Evolutionary conservation across 2,329 filamentous ascomycete genomes (phyloP), one percentile per base, ranked within the genome.

Genomic region (Periconia sp.): DNA sequence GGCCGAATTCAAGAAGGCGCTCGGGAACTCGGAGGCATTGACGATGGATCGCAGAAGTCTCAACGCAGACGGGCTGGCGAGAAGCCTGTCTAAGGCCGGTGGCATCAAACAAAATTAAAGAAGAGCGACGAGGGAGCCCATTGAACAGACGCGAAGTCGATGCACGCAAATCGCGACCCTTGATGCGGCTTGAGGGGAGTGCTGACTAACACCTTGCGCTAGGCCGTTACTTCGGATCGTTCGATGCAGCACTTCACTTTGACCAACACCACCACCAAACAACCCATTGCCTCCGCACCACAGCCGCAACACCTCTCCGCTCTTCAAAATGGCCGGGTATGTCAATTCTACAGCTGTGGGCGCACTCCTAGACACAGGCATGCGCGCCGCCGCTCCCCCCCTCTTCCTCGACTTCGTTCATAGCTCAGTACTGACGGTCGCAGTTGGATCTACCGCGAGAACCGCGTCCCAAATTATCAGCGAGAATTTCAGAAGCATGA

Each of bases 381-480:
- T 41, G 47, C 35, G 26, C 31, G 48, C 56, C 39, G 41, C 45
- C 30, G 36, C 54, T 25, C 31, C 35, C 35, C 39, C 34, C 44
- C 37, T 19, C 46, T 25, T 43, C 40, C 37, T 38, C 48, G 36
- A 39, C 46, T 24, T 41, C 42, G 18, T 46, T 43, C 42, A 44
- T 36, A 46, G 52, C 43, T 48, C 47, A 40, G 43, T 48, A 63
- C 66, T 70, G 51, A 70, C 61, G 65, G 23, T 18, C 33, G 36
- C 52, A 69, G 66, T 60, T 69, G 60, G 58, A 57, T 90, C 76
- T 78, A 88, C 81, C 84, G 85, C 72, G 80, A 82, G 70, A 92
- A 92, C 82, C 82, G 80, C 65, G 88, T 92, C 63, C 86, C 87
- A 43, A 64, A 87, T 68, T 80, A 87, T 76, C 88, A 92, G 80